These are phyloP conservation scores for Rhododendron kiyosumense DNA, from an alignment of 148 eudicot genomes.

Conservation along the genomic window DNA sequence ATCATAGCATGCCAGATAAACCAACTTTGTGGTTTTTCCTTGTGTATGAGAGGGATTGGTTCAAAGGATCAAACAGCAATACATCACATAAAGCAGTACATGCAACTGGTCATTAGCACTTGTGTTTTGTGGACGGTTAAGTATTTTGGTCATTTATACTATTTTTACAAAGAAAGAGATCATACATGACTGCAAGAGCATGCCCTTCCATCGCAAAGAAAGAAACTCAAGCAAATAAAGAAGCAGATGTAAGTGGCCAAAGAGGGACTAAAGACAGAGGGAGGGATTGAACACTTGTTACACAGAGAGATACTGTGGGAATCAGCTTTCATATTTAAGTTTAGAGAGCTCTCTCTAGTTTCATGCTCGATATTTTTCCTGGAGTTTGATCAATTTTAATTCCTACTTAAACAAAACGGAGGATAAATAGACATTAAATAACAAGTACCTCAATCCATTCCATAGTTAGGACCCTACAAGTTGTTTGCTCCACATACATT, in stretches of 20 bases:
- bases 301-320: not conserved
- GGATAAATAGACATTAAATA: not conserved
- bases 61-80: not conserved
- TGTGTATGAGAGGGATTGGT: not conserved
- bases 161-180: not conserved
- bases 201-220: not conserved
- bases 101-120: not conserved
- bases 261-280: not conserved
- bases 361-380: not conserved
- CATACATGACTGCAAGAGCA: not conserved
- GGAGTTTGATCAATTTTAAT: not conserved
- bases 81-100: not conserved
- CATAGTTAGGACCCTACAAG: constrained; percentile 74
- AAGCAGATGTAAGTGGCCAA: not conserved
- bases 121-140: not conserved
- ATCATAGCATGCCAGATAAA: not conserved
- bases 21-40: not conserved
- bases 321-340: not conserved
- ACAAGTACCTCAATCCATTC: constrained; percentile 86
- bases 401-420: not conserved
- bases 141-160: not conserved
- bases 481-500: constrained; percentile 72
- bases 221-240: not conserved
- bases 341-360: not conserved
- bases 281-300: not conserved